Evolutionary conservation across 2,329 filamentous ascomycete species (phyloP).

Genomic region (Neodidymelliopsis sp.): DNA sequence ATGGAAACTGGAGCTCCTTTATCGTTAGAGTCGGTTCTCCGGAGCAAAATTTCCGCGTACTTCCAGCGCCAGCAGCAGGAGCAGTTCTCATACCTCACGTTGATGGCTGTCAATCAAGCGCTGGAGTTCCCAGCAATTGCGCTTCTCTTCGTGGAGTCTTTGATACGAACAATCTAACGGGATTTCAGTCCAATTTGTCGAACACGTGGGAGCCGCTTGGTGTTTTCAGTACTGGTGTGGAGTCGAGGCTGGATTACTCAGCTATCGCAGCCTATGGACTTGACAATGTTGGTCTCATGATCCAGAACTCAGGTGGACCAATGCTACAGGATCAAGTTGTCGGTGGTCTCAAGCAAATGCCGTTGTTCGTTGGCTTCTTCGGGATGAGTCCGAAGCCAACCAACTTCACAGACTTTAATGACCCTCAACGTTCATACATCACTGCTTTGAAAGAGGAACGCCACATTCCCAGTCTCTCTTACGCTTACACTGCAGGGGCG

Average conservation of each 20-base stretch:
- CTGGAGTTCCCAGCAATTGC: neutral
- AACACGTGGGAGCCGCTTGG: neutral
- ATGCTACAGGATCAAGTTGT: constrained; percentile 20
- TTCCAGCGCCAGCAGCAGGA: constrained; percentile 28
- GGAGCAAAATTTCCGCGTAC: constrained; percentile 38
- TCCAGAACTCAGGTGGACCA: constrained; percentile 39
- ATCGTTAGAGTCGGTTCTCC: constrained; percentile 37
- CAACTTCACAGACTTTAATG: constrained; percentile 56
- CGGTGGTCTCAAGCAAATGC: constrained; percentile 19
- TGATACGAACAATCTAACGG: neutral
- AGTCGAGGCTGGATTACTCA: neutral
- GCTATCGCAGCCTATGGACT: constrained; percentile 18
- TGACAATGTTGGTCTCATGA: constrained; percentile 25
- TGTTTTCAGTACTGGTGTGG: neutral
- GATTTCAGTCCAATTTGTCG: neutral
- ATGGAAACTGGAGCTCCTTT: constrained; percentile 38
- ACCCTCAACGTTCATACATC: constrained; percentile 23
- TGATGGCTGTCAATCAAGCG: neutral
- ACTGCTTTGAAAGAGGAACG: constrained; percentile 15
- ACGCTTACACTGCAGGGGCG: constrained; percentile 1
- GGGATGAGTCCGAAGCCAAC: constrained; percentile 55
- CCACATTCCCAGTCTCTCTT: constrained; percentile 2
- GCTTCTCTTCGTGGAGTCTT: neutral
- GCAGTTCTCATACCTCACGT: constrained; percentile 20
- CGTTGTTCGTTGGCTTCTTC: constrained; percentile 35